Evolutionary conservation across 768 basidiomycete genomes (phyloP).

Genomic region (Boletus vermiculosoides): DNA sequence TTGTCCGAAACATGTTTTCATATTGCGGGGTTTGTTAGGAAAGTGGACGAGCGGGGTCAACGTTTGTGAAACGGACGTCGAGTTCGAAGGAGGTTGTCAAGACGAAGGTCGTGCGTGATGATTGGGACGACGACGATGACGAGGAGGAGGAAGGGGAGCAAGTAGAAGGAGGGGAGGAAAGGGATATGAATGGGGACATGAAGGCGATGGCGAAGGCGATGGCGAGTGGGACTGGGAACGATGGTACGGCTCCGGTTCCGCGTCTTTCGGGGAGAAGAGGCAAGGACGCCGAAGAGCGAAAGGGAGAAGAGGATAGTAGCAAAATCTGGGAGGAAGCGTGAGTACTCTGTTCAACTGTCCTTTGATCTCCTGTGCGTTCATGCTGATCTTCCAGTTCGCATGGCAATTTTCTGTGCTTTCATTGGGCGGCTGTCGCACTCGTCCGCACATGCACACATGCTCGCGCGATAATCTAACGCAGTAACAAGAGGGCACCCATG

Average conservation of each 20-base stretch:
- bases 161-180: no score
- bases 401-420: not conserved
- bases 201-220: not conserved
- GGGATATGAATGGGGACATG: not conserved
- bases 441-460: not conserved
- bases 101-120: slow-evolving; percentile 38
- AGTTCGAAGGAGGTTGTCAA: slow-evolving; percentile 1
- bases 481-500: slow-evolving; percentile 66
- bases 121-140: slow-evolving; percentile 60
- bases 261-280: not conserved
- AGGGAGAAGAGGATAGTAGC: slow-evolving; percentile 35
- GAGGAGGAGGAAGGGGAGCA: slow-evolving; percentile 3
- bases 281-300: not conserved
- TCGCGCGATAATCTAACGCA: slow-evolving; percentile 22
- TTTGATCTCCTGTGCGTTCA: not conserved
- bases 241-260: not conserved
- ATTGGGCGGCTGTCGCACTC: not conserved
- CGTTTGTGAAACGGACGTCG: slow-evolving; percentile 1
- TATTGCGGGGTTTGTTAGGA: slow-evolving; percentile 2
- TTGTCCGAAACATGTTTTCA: not conserved
- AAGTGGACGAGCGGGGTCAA: slow-evolving; percentile 1
- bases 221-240: not conserved
- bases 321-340: slow-evolving; percentile 73
- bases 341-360: slow-evolving; percentile 27
- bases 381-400: slow-evolving; percentile 16